Evolutionary conservation across 2,329 filamentous ascomycete genomes (phyloP), one percentile per base, ranked within the genome.

Genomic region (Talaromyces sp.): DNA sequence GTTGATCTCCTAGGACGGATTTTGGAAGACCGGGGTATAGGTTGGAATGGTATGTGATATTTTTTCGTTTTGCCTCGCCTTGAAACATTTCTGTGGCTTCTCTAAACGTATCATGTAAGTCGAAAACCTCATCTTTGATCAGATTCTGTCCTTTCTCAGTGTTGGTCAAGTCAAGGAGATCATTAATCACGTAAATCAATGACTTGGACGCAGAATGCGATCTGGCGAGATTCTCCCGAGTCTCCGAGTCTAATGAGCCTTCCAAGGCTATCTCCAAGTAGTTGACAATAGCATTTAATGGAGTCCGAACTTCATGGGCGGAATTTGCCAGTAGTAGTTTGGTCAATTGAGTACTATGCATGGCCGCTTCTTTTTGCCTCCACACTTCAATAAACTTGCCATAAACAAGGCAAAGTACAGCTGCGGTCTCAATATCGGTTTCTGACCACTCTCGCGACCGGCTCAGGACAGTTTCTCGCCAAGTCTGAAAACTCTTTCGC

Each of bases 161-260:
- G 73, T 96, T 95, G 0, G 93, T 96, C 35, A 97, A 81, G 73
- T 97, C 93, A 0, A 97, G 82, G 1, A 97, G 82, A 74, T 97
- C 93, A 69, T 97, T 97, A 79, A 97, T 97, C 10, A 96, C 92
- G 73, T 96, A 96, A 4, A 97, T 94, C 31, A 97, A 80, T 0
- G 92, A 96, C 73, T 96, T 96, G 0, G 93, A 97, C 3, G 93
- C 93, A 0, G 92, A 96, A 73, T 97, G 91, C 0, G 93, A 96
- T 69, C 88, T 90, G 0, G 90, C 85, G 6, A 97, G 80, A 67
- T 95, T 96, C 5, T 97, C 93, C 22, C 93, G 84, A 0, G 91
- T 96, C 73, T 96, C 93, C 17, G 86, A 81, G 68, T 96, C 93
- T 3, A 97, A 80, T 0, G 83, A 80, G 0, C 92, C 92, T 77